These are phyloP conservation scores for Raphanus sativus DNA, from an alignment of 345 rosid genomes.

Conservation along the genomic window DNA sequence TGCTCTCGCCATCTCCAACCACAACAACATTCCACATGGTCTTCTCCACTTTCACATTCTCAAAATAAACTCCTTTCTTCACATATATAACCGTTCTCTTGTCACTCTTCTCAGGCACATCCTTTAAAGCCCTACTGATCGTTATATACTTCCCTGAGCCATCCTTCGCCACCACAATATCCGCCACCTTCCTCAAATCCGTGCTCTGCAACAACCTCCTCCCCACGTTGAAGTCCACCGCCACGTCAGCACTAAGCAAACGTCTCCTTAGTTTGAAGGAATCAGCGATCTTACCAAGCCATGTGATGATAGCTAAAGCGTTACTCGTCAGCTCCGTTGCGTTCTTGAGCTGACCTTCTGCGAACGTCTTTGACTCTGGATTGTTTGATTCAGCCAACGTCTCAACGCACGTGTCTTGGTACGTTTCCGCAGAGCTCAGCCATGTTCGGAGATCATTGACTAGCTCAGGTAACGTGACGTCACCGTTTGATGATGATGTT, in stretches of 20 bases:
- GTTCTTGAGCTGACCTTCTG: conserved; percentile 41
- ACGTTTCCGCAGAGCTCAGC: conserved; percentile 65
- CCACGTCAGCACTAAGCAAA: conserved; percentile 39
- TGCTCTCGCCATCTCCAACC: conserved; percentile 71
- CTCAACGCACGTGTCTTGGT: conserved; percentile 67
- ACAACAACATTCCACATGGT: conserved; percentile 65
- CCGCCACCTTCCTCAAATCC: conserved; percentile 53
- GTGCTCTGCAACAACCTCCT: conserved; percentile 46
- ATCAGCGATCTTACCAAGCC: conserved; percentile 53
- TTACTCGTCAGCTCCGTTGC: conserved; percentile 67
- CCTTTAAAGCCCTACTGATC: conserved; percentile 55
- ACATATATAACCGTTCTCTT: conserved; percentile 65
- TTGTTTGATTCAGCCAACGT: conserved; percentile 29
- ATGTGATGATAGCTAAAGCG: conserved; percentile 65
- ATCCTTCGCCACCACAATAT: conserved; percentile 70
- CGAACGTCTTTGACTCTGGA: conserved; percentile 18
- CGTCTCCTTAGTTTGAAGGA: conserved; percentile 53
- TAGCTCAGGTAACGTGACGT: conserved; percentile 36
- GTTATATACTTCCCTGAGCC: conserved; percentile 72
- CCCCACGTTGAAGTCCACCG: conserved; percentile 4
- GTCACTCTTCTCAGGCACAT: conserved; percentile 58
- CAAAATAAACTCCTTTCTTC: conserved; percentile 67
- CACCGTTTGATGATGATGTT: conserved; percentile 21
- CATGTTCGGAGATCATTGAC: conserved; percentile 61
- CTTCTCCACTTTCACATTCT: conserved; percentile 73